Conservation (phyloP, 805 yeast species). For the Kregervanrija fluxuum region DNA sequence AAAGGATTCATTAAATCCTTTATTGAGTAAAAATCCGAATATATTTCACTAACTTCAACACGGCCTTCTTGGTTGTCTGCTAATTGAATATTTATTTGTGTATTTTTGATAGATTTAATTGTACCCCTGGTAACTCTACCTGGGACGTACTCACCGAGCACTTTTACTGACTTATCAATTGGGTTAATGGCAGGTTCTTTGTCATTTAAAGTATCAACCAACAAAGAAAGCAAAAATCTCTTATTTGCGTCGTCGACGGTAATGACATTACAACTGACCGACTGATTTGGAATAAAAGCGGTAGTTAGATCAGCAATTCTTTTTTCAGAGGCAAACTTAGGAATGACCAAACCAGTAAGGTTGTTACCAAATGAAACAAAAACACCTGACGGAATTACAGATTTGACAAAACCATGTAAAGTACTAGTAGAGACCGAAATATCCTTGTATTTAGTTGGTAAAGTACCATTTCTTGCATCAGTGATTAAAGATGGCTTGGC, state of each 20-base stretch:
- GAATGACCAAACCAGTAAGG: constrained; percentile 76
- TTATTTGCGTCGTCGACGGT: constrained; percentile 61
- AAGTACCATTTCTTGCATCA: constrained; percentile 44
- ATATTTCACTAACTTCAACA: constrained; percentile 67
- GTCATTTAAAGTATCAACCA: constrained; percentile 23
- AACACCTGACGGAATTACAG: constrained; percentile 72
- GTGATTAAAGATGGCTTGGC: constrained; percentile 60
- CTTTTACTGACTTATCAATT: constrained; percentile 45
- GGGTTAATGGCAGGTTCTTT: constrained; percentile 44
- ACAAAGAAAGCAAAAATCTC: constrained; percentile 64
- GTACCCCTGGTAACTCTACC: constrained; percentile 58
- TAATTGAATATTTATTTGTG: constrained; percentile 67
- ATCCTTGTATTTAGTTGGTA: constrained; percentile 60
- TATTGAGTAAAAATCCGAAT: constrained; percentile 46
- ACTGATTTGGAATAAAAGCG: constrained; percentile 57
- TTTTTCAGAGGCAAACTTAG: constrained; percentile 57
- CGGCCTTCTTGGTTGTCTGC: constrained; percentile 79
- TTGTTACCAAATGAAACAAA: constrained; percentile 77
- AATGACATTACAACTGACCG: constrained; percentile 61
- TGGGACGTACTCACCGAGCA: constrained; percentile 43
- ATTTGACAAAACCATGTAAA: constrained; percentile 69
- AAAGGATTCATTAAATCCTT: constrained; percentile 49
- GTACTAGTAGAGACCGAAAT: constrained; percentile 39
- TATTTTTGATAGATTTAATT: constrained; percentile 56
- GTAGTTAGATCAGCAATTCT: constrained; percentile 46